Evolutionary conservation across 768 basidiomycete genomes (phyloP), one percentile per base, ranked within the genome.

Genomic region (Boletus eberwhitei): DNA sequence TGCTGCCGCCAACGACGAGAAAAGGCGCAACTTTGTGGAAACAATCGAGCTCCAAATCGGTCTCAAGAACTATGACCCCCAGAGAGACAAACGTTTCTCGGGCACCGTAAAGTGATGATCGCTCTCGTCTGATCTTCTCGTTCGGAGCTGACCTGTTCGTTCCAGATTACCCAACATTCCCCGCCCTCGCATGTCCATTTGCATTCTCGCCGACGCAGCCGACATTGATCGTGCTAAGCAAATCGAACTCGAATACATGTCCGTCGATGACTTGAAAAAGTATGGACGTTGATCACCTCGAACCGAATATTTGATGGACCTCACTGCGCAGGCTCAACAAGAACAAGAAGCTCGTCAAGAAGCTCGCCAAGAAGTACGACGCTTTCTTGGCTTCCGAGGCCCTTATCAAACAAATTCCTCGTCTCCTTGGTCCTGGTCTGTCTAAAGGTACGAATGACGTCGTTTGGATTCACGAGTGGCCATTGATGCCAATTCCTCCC

Each of bases 271-370:
- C 77, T 81, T 98, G 77, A 98, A 99, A 78, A 99, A 99, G 94
- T 94, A 69, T 36, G 81, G 70, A 16, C 0, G 8, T 43, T n/a
- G 11, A 45, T 48, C 26, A 13, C 36, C 29, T n/a, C 5, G 4
- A 24, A 45, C 13, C 12, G 14, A 31, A 49, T 16, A 21, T 31
- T 9, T 52, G 38, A 39, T 61, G 8, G 8, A 55, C 53, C 44
- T 19, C 13, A 43, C 17, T n/a, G n/a, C 22, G 17, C 44, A 93
- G 90, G 77, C 84, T 98, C 61, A 97, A 96, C 88, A 96, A 97
- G 81, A 99, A 98, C 85, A 98, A 99, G 83, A 99, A 99, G 79
- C 91, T 99, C 59, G 97, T 98, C 71, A 99, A 98, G 84, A 97
- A 97, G 80, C 90, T 98, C 64, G 96, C 96, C 63, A 98, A 98